phyloP scores from a whole-genome alignment of 2,329 filamentous ascomycete species.

The Diaporthe destruens region DNA sequence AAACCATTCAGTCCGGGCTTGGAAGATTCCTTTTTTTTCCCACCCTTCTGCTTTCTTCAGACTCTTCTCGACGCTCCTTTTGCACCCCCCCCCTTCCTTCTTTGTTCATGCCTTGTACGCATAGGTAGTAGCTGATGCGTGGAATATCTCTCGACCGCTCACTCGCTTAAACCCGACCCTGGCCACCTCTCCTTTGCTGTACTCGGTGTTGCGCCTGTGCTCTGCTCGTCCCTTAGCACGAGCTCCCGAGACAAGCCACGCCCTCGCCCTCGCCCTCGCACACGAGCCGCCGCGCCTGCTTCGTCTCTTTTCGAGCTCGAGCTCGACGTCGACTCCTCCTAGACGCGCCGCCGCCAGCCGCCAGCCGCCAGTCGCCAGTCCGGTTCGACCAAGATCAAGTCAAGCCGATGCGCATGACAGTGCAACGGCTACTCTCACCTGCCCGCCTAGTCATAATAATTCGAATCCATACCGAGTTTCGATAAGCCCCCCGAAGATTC shows the following conservation, averaged over 20 bases:
- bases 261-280: too few relatives aligned
- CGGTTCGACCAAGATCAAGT: conserved; percentile 24
- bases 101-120: conserved; percentile 35
- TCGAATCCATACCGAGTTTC: conserved; percentile 24
- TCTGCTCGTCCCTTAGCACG: conserved; percentile 33
- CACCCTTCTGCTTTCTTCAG: conserved; percentile 19
- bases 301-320: conserved; percentile 1
- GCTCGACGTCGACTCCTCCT: conserved; percentile 20
- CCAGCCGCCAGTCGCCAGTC: conserved; percentile 1
- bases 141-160: conserved; percentile 36
- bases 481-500: neutral
- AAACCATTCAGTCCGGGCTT: conserved; percentile 4
- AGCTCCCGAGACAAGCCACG: conserved; percentile 29
- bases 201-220: conserved; percentile 3
- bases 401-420: conserved; percentile 33
- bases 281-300: conserved; percentile 15
- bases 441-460: conserved; percentile 35
- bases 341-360: conserved; percentile 19
- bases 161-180: conserved; percentile 33
- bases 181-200: conserved; percentile 28
- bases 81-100: conserved; percentile 30
- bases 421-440: neutral
- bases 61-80: conserved; percentile 36
- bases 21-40: neutral
- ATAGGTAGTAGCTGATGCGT: conserved; percentile 37